Conservation (phyloP, 768 basidiomycete genomes). For the Crassisporium funariophilum region DNA sequence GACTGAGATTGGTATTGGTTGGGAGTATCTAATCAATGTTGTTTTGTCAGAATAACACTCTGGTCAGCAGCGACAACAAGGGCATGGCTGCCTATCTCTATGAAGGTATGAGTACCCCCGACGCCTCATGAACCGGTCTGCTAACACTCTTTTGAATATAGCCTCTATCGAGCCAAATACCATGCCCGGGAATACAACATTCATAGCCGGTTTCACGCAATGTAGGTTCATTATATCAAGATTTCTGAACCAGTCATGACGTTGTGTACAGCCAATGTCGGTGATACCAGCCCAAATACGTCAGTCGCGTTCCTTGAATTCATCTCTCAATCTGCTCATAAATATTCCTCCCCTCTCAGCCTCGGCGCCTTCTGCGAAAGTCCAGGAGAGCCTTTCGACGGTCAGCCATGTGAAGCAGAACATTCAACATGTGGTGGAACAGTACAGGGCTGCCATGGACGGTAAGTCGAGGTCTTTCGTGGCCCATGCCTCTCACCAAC, state of each 20-base stretch:
- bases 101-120: slow-evolving; percentile 67
- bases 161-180: slow-evolving; percentile 65
- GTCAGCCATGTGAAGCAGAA: slow-evolving; percentile 68
- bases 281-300: slow-evolving; percentile 82
- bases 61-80: slow-evolving; percentile 83
- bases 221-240: slow-evolving; percentile 44
- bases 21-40: slow-evolving; percentile 3
- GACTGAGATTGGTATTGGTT: background rate
- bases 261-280: slow-evolving; percentile 68
- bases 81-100: slow-evolving; percentile 84
- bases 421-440: slow-evolving; percentile 79
- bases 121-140: no score
- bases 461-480: slow-evolving; percentile 47
- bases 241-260: slow-evolving; percentile 7
- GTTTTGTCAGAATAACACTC: slow-evolving; percentile 66
- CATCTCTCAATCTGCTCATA: slow-evolving; percentile 1
- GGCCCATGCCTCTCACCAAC: background rate
- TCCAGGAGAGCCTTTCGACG: slow-evolving; percentile 68
- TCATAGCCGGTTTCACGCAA: slow-evolving; percentile 77
- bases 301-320: slow-evolving; percentile 35
- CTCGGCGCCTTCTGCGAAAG: slow-evolving; percentile 78
- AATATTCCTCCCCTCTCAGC: slow-evolving; percentile 36
- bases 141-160: no score
- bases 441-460: slow-evolving; percentile 69
- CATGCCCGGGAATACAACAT: slow-evolving; percentile 69